phyloP scores from a whole-genome alignment of 768 basidiomycete species.

The Serendipita vermifera region DNA sequence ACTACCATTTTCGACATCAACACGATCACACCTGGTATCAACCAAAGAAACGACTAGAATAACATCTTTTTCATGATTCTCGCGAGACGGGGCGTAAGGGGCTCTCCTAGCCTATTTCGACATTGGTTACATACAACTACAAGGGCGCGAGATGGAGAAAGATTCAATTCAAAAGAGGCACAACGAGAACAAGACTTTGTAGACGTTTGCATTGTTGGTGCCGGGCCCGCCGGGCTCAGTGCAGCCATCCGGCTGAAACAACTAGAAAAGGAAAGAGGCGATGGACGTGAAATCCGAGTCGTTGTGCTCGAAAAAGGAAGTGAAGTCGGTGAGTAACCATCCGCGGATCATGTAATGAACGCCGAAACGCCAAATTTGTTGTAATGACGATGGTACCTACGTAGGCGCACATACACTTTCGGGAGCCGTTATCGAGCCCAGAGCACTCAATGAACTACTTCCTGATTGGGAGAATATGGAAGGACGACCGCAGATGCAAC shows the following conservation, averaged over 20 bases:
- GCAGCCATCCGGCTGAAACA: slow-evolving; percentile 96
- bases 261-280: slow-evolving; percentile 52
- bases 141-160: not conserved
- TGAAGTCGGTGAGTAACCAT: slow-evolving; percentile 61
- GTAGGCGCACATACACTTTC: slow-evolving; percentile 91
- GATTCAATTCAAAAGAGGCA: slow-evolving; percentile 43
- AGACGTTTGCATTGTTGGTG: slow-evolving; percentile 95
- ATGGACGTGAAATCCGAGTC: slow-evolving; percentile 60
- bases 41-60: too few species aligned
- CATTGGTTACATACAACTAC: not conserved
- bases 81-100: too few species aligned
- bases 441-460: slow-evolving; percentile 79
- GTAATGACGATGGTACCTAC: not conserved
- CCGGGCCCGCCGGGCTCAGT: slow-evolving; percentile 85
- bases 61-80: too few species aligned
- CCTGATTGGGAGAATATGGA: slow-evolving; percentile 62
- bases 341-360: not conserved
- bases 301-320: slow-evolving; percentile 91
- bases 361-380: not conserved
- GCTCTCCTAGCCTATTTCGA: too few species aligned
- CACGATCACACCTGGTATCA: too few species aligned
- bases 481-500: slow-evolving; percentile 69
- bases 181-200: slow-evolving; percentile 84
- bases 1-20: too few species aligned
- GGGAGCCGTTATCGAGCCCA: slow-evolving; percentile 88